A percentile compares a stretch with the other conserved stretches of the same genome.
These are phyloP conservation scores for Panicum miliaceum DNA, from an alignment of 176 grass and related monocot species.

Conservation along the genomic window DNA sequence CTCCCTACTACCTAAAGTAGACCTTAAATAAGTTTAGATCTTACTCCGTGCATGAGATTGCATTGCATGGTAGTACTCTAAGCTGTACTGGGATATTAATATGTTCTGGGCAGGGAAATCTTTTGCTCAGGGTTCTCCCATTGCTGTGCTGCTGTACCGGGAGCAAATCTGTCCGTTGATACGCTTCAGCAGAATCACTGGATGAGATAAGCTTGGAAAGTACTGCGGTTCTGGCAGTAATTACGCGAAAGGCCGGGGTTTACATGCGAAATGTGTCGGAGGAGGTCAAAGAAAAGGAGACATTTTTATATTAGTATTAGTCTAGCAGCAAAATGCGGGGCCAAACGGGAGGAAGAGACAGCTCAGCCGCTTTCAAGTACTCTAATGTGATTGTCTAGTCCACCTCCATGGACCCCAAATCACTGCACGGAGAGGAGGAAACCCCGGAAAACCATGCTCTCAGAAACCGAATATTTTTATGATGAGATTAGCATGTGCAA, in stretches of 20 bases:
- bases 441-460: background rate
- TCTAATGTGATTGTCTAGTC: constrained; percentile 17
- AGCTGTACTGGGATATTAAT: background rate
- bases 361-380: constrained; percentile 32
- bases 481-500: background rate
- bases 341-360: constrained; percentile 32
- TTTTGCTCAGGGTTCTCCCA: constrained; percentile 14
- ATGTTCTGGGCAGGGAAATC: constrained; percentile 19
- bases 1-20: background rate
- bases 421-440: background rate
- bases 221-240: background rate
- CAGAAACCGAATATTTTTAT: background rate
- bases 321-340: constrained; percentile 15
- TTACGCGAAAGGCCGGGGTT: constrained; percentile 14
- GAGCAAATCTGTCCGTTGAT: constrained; percentile 42
- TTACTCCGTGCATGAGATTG: background rate
- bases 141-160: constrained; percentile 31
- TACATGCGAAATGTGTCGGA: background rate
- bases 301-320: background rate
- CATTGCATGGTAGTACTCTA: background rate
- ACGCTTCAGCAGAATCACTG: constrained; percentile 8
- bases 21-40: background rate
- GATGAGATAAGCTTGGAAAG: background rate
- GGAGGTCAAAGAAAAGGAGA: constrained; percentile 6
- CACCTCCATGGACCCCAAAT: background rate